phyloP scores from a whole-genome alignment of 192 early-diverging fungal genomes.

The Rhizoclosmatium globosum region DNA sequence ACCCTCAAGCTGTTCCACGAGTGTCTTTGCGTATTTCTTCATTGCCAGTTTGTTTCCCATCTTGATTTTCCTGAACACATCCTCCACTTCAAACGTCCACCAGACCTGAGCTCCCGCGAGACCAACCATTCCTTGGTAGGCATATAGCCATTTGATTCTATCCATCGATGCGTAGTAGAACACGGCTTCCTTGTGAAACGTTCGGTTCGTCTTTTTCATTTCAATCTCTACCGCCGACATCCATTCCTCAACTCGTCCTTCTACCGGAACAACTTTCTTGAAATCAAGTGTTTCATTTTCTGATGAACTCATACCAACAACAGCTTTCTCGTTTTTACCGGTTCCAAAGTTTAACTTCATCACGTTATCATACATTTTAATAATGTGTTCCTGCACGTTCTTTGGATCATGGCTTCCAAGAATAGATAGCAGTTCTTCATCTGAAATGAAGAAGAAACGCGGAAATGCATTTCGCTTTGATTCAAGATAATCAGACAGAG shows the following conservation, averaged over 20 bases:
- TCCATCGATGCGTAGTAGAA: slow-evolving; percentile 68
- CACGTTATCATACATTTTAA: slow-evolving; percentile 73
- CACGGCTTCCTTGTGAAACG: slow-evolving; percentile 68
- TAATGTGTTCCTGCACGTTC: slow-evolving; percentile 71
- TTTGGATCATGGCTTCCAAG: slow-evolving; percentile 66
- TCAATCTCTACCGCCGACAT: slow-evolving; percentile 66
- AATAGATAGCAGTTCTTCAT: slow-evolving; percentile 71
- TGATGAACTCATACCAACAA: slow-evolving; percentile 65
- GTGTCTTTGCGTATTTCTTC: slow-evolving; percentile 62
- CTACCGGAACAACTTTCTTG: slow-evolving; percentile 52
- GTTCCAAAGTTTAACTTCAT: slow-evolving; percentile 70
- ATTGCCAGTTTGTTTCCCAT: slow-evolving; percentile 66
- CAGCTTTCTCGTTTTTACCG: slow-evolving; percentile 65
- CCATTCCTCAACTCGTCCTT: slow-evolving; percentile 69
- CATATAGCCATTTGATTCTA: slow-evolving; percentile 59
- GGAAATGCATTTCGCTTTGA: slow-evolving; percentile 69
- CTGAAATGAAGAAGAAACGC: slow-evolving; percentile 69
- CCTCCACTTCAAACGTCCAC: slow-evolving; percentile 76
- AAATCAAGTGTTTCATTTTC: slow-evolving; percentile 66
- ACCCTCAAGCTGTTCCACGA: slow-evolving; percentile 63
- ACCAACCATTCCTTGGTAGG: slow-evolving; percentile 64
- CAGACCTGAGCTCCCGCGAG: slow-evolving; percentile 70
- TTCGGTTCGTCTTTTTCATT: slow-evolving; percentile 68
- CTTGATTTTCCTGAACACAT: slow-evolving; percentile 66
- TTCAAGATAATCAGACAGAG: slow-evolving; percentile 66